Evolutionary conservation across 805 yeast species (phyloP).

Genomic region (Pichia manshurica): DNA sequence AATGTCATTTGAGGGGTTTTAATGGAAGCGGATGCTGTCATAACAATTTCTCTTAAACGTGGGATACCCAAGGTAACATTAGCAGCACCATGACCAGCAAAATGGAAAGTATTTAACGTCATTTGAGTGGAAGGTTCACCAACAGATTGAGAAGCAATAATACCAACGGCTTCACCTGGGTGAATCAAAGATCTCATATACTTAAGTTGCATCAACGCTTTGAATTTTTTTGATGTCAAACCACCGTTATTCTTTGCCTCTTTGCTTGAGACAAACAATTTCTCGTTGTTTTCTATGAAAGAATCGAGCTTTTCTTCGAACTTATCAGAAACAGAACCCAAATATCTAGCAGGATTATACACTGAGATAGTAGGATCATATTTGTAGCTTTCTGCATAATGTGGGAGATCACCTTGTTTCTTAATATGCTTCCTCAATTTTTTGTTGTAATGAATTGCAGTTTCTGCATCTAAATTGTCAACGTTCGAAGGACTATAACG

Average conservation of each 20-base stretch:
- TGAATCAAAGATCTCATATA: conserved; percentile 92
- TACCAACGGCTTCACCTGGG: conserved; percentile 92
- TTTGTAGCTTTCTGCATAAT: conserved; percentile 53
- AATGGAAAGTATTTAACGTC: conserved; percentile 96
- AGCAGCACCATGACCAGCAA: conserved; percentile 99
- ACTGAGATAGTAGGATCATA: conserved; percentile 86
- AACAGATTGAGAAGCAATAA: conserved; percentile 94
- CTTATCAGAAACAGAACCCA: conserved; percentile 89
- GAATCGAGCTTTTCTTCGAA: conserved; percentile 77
- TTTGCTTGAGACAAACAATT: conserved; percentile 50
- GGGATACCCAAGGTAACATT: conserved; percentile 99
- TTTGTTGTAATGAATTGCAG: conserved; percentile 76
- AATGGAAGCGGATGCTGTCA: conserved; percentile 95
- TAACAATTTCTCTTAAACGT: conserved; percentile 98
- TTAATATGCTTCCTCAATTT: conserved; percentile 68
- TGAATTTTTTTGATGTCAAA: conserved; percentile 74
- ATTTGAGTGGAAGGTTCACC: conserved; percentile 99
- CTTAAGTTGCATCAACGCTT: conserved; percentile 95
- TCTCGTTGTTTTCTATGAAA: conserved; percentile 53
- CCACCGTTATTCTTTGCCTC: conserved; percentile 42
- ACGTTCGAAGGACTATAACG: conserved; percentile 81
- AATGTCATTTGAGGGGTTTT: conserved; percentile 99
- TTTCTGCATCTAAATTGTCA: conserved; percentile 75
- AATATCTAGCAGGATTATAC: conserved; percentile 80
- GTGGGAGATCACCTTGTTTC: conserved; percentile 59